These are phyloP conservation scores for Sugiyamaella xylanicola DNA, from an alignment of 1,139 yeast species.

Conservation along the genomic window DNA sequence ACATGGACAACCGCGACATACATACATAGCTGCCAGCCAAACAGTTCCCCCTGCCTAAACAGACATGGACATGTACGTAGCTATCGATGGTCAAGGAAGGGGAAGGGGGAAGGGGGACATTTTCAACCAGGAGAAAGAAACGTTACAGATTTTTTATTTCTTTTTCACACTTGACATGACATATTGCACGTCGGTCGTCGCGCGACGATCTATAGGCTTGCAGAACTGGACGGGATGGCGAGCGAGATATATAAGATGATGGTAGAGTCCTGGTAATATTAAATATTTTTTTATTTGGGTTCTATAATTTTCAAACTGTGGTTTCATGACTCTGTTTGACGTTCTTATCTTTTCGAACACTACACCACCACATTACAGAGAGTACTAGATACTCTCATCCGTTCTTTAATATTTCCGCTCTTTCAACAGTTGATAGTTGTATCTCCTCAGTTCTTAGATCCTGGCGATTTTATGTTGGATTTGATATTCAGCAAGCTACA, in stretches of 20 bases:
- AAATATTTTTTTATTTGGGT: background rate
- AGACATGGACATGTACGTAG: background rate
- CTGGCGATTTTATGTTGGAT: background rate
- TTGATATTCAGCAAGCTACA: background rate
- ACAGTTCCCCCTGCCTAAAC: conserved; percentile 13
- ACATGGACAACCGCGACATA: conserved; percentile 8
- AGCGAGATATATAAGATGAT: conserved; percentile 5
- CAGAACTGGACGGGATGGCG: background rate
- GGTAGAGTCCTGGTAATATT: background rate
- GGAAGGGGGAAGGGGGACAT: conserved; percentile 3
- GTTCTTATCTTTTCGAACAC: background rate
- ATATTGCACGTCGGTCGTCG: conserved; percentile 8
- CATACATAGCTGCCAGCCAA: background rate
- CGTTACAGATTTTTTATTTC: background rate
- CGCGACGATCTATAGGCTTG: conserved; percentile 5
- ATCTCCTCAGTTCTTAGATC: background rate
- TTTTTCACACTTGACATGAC: background rate
- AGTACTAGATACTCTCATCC: background rate
- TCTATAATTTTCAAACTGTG: background rate
- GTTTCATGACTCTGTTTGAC: background rate
- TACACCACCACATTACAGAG: background rate
- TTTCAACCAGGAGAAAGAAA: background rate
- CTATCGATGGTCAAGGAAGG: background rate
- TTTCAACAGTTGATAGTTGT: background rate
- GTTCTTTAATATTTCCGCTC: background rate